Percentiles rank a stretch among this genome's conserved stretches.
Conservation (phyloP, 352 stramenopile genomes). For the Thraustochytrium sp. region DNA sequence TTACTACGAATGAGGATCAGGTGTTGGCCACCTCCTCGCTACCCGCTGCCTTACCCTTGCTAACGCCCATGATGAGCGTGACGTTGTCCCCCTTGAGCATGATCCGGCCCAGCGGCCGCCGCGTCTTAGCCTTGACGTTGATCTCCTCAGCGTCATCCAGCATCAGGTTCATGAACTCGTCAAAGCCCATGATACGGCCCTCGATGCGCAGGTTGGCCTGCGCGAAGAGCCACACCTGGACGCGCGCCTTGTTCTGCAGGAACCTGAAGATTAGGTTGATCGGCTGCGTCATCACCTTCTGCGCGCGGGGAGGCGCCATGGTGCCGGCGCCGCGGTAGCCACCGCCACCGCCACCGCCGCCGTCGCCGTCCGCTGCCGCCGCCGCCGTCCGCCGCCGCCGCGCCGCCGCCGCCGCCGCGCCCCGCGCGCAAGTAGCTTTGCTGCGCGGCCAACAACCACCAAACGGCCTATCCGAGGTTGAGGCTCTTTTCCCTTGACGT, state of each 20-base stretch:
- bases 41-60: not conserved
- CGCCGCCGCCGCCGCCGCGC: not conserved
- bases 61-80: conserved; percentile 86
- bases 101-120: conserved; percentile 73
- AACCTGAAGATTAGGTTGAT: conserved; percentile 50
- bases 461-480: not conserved
- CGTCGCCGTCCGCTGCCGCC: not conserved
- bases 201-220: conserved; percentile 96
- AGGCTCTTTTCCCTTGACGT: not conserved
- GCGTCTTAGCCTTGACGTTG: conserved; percentile 56
- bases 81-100: conserved; percentile 99
- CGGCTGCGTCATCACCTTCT: conserved; percentile 51
- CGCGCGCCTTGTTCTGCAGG: conserved; percentile 73
- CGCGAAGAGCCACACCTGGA: conserved; percentile 99
- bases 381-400: not conserved
- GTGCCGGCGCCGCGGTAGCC: not conserved
- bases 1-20: no score
- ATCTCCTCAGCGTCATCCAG: conserved; percentile 96
- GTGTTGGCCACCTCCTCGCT: no score
- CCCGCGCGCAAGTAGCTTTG: no score
- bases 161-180: conserved; percentile 99
- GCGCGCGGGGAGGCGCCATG: not conserved
- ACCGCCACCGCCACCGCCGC: not conserved
- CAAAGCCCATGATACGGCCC: conserved; percentile 75
- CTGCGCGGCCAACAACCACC: not conserved